Evolutionary conservation across 805 yeast species (phyloP), one percentile per base, ranked within the genome.

Genomic region (Metschnikowia bowlesiae): DNA sequence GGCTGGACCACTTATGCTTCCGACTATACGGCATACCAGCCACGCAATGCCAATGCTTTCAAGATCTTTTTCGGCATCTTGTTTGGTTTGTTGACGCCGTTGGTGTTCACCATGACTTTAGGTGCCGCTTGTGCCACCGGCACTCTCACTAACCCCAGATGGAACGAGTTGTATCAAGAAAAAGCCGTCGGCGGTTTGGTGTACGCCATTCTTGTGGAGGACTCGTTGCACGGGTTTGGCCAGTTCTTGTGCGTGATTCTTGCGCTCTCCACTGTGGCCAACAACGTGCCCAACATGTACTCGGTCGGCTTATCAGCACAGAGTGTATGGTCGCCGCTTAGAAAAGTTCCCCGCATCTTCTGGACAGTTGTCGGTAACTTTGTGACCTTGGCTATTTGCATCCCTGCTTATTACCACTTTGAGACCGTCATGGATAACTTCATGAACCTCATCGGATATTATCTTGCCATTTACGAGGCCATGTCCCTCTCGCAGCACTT

Each of bases 1-100:
- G 97, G 97, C 55, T 90, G 97, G 97, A 82, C 95, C 50, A 84
- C 96, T 16, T 89, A 84, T 60, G 94, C 97, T 29, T 82, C 96
- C 47, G 97, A 90, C 71, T 91, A 90, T 72, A 89, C 96, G 45
- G 89, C 85, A 40, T 91, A 89, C 73, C 89, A 87, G 80, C 88
- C 86, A 57, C 74, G 79, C 60, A 76, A 80, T 62, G 81, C 84
- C 55, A 79, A 78, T 67, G 72, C 81, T 40, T 55, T 58, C 63
- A 83, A 74, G 63, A 75, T 89, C 49, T 89, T 89, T 73, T 65
- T 79, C 49, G 78, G 83, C 55, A 81, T 90, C 50, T 66, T 80
- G 52, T 55, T 69, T 40, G 96, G 96, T 59, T 75, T 89, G 61
- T 69, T 75, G 50, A 57, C 81, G 55, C 95, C 97, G 47, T 73